A percentile compares a stretch with the other conserved stretches of the same genome.
Conservation (phyloP, 768 basidiomycete species). For the Astraeus odoratus region DNA sequence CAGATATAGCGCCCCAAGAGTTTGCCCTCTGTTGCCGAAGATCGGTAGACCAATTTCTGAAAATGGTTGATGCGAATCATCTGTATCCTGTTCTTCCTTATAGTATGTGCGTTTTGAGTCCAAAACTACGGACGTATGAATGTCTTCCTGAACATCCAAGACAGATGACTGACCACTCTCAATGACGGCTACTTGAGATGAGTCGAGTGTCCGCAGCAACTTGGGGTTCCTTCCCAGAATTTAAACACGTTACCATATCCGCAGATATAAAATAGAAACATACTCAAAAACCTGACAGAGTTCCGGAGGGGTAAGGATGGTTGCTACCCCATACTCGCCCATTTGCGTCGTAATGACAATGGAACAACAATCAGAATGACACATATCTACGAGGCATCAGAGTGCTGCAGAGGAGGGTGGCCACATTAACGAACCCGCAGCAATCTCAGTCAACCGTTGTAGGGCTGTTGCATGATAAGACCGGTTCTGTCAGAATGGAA, state of each 20-base stretch:
- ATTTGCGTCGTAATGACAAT: constrained; percentile 63
- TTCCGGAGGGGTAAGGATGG: constrained; percentile 54
- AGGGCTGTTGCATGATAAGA: constrained; percentile 36
- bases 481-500: too few relatives aligned
- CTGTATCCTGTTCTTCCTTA: constrained; percentile 54
- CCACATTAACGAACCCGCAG: constrained; percentile 39
- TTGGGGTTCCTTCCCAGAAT: constrained; percentile 43
- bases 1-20: constrained; percentile 64
- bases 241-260: constrained; percentile 3
- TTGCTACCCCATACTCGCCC: constrained; percentile 65
- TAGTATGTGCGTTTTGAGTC: constrained; percentile 58
- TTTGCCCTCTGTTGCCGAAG: constrained; percentile 69
- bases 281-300: constrained; percentile 65
- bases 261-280: constrained; percentile 16
- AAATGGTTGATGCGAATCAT: constrained; percentile 59
- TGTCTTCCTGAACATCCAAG: not conserved
- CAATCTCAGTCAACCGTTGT: constrained; percentile 65
- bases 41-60: constrained; percentile 67
- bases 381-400: constrained; percentile 40
- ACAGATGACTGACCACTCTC: constrained; percentile 46
- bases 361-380: constrained; percentile 59
- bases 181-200: constrained; percentile 60
- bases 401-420: not conserved
- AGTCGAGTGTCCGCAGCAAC: constrained; percentile 52
- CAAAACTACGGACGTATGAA: constrained; percentile 36